These are phyloP conservation scores for Phalaenopsis aphrodite DNA, from an alignment of 106 monocot species.

Conservation along the genomic window DNA sequence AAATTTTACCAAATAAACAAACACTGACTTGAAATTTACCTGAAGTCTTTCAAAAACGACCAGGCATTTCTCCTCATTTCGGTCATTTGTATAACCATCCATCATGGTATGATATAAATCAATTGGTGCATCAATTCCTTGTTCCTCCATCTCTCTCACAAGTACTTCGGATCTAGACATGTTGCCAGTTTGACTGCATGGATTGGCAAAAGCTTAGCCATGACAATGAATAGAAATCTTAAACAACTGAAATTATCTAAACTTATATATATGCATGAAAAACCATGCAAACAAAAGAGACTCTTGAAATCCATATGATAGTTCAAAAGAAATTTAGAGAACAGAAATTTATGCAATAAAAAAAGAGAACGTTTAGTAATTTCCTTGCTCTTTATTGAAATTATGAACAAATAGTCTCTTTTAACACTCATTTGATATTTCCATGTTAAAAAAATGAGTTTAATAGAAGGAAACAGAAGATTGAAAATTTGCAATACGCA, in stretches of 20 bases:
- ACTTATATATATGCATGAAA: conserved; percentile 1
- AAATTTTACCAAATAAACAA: background rate
- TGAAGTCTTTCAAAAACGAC: conserved; percentile 92
- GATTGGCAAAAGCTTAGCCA: conserved; percentile 1
- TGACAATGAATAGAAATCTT: background rate
- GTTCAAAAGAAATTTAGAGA: too few relatives aligned
- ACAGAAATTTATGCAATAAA: background rate
- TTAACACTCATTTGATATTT: conserved; percentile 1
- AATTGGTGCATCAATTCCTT: conserved; percentile 90
- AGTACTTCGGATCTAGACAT: conserved; percentile 84
- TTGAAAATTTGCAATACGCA: background rate
- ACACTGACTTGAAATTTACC: conserved; percentile 24
- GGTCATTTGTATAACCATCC: conserved; percentile 89
- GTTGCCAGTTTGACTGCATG: conserved; percentile 74
- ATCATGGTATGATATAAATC: conserved; percentile 97
- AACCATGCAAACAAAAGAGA: background rate
- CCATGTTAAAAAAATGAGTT: background rate
- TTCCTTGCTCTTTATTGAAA: background rate
- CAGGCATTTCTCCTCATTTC: conserved; percentile 80
- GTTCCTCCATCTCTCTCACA: conserved; percentile 89
- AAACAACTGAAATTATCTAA: background rate
- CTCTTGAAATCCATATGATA: background rate
- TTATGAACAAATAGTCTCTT: background rate
- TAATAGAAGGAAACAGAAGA: background rate
- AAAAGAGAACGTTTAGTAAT: background rate